Percentiles rank a stretch among this genome's conserved stretches.
Evolutionary conservation across 2,329 filamentous ascomycete species (phyloP).

Genomic region (Capronia americana): DNA sequence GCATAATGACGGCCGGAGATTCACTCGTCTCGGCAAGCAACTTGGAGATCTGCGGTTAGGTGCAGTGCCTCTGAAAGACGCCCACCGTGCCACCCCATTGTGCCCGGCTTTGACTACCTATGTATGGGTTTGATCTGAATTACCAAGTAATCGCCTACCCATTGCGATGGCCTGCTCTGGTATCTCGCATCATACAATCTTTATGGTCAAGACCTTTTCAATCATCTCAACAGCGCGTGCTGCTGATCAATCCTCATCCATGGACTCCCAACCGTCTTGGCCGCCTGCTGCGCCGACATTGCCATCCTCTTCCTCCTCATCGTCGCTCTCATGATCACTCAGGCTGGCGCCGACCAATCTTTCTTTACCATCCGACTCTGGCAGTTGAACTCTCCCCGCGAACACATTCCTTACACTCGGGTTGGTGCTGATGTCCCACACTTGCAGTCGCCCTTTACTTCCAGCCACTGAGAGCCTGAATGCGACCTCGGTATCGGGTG

Average conservation of each 20-base stretch:
- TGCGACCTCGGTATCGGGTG: conserved; percentile 85
- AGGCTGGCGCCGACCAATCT: conserved; percentile 73
- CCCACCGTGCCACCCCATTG: background rate
- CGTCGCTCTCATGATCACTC: conserved; percentile 69
- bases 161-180: background rate
- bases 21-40: background rate
- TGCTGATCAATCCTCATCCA: conserved; percentile 57
- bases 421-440: conserved; percentile 98
- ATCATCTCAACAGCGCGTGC: background rate
- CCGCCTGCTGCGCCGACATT: conserved; percentile 48
- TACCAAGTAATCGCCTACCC: background rate
- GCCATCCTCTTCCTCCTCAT: conserved; percentile 60
- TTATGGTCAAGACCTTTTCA: background rate
- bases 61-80: background rate
- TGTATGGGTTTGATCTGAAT: background rate
- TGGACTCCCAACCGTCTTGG: conserved; percentile 60
- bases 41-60: background rate
- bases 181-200: background rate
- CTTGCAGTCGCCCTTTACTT: conserved; percentile 88
- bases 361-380: conserved; percentile 69
- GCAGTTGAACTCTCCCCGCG: conserved; percentile 69
- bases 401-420: conserved; percentile 83
- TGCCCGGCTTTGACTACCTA: background rate
- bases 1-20: background rate
- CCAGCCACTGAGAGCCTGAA: conserved; percentile 93